Evolutionary conservation across 225 moss, liverwort and hornwort species (phyloP).

Genomic region (Anthoceros angustus): DNA sequence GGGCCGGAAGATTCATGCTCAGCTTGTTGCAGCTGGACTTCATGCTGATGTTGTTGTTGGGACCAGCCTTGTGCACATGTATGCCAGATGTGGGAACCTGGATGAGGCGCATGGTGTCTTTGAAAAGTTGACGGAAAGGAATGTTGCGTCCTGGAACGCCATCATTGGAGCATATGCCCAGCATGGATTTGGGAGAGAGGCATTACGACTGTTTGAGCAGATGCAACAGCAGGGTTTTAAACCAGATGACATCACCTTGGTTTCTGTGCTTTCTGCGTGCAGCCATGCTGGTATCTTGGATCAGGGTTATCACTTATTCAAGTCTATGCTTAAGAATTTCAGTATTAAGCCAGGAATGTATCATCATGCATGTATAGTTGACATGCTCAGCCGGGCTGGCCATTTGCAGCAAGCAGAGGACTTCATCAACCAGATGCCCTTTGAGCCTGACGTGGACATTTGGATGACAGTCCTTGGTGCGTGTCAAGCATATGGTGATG

Average conservation of each 20-base stretch:
- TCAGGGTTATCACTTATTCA: background rate
- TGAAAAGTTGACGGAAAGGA: slow-evolving; percentile 1
- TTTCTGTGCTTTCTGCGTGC: background rate
- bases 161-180: slow-evolving; percentile 25
- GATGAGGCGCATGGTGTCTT: slow-evolving; percentile 6
- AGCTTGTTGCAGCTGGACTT: background rate
- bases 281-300: background rate
- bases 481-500: background rate
- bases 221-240: slow-evolving; percentile 18
- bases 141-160: slow-evolving; percentile 24
- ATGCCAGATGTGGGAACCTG: background rate
- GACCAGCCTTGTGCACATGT: slow-evolving; percentile 7
- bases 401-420: background rate
- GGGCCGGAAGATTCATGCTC: background rate
- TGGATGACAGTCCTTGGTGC: slow-evolving; percentile 4
- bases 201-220: slow-evolving; percentile 18
- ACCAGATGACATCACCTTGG: slow-evolving; percentile 15
- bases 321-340: background rate
- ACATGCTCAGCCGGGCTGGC: background rate
- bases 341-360: background rate
- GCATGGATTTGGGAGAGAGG: slow-evolving; percentile 11
- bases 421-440: background rate
- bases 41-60: background rate
- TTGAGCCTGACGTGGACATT: background rate
- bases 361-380: background rate